Base-by-base conservation (phyloP, 164 flowering plant species). In the Magnolia officinalis region DNA sequence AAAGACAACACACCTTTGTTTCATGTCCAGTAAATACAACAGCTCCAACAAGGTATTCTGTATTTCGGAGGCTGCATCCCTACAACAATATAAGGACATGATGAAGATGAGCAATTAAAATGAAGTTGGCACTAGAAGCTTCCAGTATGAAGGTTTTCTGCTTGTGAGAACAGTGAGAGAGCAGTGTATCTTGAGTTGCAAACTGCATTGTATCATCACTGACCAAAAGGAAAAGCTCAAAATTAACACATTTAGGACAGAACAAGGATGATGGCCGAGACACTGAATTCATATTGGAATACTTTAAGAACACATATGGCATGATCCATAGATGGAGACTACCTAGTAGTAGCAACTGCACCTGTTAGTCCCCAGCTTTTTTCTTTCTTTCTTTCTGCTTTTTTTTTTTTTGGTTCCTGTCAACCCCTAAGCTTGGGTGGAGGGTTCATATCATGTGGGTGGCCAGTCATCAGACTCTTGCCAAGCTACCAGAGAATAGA, bases 21-120 rank as follows among this genome's bases (percentile, higher is more conserved):
- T 96, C 99, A 79, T 92, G 99, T 69, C 99, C 99, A 23, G 97
- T 89, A 78, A 92, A 96, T 76, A 96, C 84, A 74, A 90, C 96
- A 83, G 84, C 89, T 63, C 93, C 99, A 81, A 92, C 95, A 31
- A 96, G 87, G 85, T 86, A 90, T 73, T 89, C 93, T 0, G 99
- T 96, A 82, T 96, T 96, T 81, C 98, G 88, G 61, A 96, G 94
- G 85, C 95, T 96, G 87, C 99, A 94, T 51, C 99, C 98, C 99
- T 96, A 26, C 75, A 76, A 21, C 52, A 45, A 69, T 19, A 21
- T 21, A 16, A 74, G 19, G 21, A 6, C 24, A 20, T 21, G 6
- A 66, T 8, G 59, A 10, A 23, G 64, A 31, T 72, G 8, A 71
- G 20, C 21, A 49, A 80, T 14, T 50, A 73, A 76, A 45, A 72